A percentile compares a stretch with the other conserved stretches of the same genome.
Evolutionary conservation across 257 asterid species (phyloP).

Genomic region (Pogostemon cablin): DNA sequence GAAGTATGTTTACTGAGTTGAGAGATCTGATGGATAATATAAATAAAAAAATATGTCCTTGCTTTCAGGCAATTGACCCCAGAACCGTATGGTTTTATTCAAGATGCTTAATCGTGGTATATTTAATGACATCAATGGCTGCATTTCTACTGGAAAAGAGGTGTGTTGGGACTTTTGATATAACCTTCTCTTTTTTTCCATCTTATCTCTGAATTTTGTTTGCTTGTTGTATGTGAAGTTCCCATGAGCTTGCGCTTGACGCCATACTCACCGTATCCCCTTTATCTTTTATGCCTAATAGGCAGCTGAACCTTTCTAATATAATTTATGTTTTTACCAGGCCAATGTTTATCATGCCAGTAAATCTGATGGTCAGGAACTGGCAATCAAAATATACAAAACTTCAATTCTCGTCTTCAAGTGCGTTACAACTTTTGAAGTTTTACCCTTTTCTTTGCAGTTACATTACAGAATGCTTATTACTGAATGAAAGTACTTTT

Average conservation of each 20-base stretch:
- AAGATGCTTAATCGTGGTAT: conserved; percentile 86
- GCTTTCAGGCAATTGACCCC: conserved; percentile 92
- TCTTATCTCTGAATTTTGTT: conserved; percentile 10
- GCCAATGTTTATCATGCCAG: conserved; percentile 98
- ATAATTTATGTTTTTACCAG: conserved; percentile 44
- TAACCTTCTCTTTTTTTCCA: conserved; percentile 6
- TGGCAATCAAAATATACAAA: conserved; percentile 92
- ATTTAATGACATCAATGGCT: conserved; percentile 88
- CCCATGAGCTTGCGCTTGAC: neutral
- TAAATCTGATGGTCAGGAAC: conserved; percentile 78
- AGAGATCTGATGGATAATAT: neutral
- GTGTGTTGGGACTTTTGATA: conserved; percentile 42
- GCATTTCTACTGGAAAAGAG: conserved; percentile 99
- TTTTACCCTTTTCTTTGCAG: conserved; percentile 25
- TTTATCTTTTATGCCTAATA: neutral
- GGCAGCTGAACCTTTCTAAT: conserved; percentile 21
- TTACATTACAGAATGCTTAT: conserved; percentile 1
- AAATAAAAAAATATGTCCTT: conserved; percentile 30
- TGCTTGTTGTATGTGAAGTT: conserved; percentile 14
- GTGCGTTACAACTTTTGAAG: conserved; percentile 46
- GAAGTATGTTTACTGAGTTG: conserved; percentile 7
- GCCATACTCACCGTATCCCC: neutral
- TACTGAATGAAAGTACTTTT: conserved; percentile 12
- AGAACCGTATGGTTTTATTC: conserved; percentile 97
- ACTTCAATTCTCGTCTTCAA: conserved; percentile 93